Percentiles rank a stretch among this genome's conserved stretches.
Evolutionary conservation across 83 land plant species (phyloP).

Genomic region (Thuja plicata): DNA sequence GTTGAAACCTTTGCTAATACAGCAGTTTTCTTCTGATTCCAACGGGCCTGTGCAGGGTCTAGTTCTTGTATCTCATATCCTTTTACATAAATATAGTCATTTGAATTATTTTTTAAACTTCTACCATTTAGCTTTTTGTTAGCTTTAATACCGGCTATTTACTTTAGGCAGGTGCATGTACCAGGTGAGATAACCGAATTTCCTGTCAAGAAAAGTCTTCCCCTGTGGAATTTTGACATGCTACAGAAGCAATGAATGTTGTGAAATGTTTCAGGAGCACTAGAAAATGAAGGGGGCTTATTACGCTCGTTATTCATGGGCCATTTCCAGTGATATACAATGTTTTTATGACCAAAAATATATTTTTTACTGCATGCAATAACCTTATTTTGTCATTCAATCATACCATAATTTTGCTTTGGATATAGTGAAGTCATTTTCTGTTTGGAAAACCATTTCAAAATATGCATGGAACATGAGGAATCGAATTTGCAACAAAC

Average conservation of each 20-base stretch:
- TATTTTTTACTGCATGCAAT: too few relatives aligned
- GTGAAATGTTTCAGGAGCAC: neutral
- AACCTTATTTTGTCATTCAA: neutral
- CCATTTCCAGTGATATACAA: too few relatives aligned
- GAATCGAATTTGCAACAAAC: neutral
- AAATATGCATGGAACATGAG: neutral
- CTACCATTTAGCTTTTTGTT: too few relatives aligned
- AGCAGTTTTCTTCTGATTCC: too few relatives aligned
- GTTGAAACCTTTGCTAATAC: too few relatives aligned
- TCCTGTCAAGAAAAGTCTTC: neutral
- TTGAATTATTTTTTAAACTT: too few relatives aligned
- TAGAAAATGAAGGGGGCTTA: neutral
- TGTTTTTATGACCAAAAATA: too few relatives aligned
- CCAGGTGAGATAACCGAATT: neutral
- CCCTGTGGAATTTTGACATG: neutral
- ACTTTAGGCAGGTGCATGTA: neutral
- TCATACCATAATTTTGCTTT: neutral
- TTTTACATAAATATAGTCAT: too few relatives aligned
- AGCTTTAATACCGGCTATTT: neutral
- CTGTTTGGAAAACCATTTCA: neutral
- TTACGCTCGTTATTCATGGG: neutral
- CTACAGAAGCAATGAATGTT: neutral
- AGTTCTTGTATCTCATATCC: too few relatives aligned
- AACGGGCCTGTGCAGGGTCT: too few relatives aligned
- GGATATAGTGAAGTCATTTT: neutral